These are phyloP conservation scores for Achlya hypogyna DNA, from an alignment of 352 stramenopile species.

Conservation along the genomic window DNA sequence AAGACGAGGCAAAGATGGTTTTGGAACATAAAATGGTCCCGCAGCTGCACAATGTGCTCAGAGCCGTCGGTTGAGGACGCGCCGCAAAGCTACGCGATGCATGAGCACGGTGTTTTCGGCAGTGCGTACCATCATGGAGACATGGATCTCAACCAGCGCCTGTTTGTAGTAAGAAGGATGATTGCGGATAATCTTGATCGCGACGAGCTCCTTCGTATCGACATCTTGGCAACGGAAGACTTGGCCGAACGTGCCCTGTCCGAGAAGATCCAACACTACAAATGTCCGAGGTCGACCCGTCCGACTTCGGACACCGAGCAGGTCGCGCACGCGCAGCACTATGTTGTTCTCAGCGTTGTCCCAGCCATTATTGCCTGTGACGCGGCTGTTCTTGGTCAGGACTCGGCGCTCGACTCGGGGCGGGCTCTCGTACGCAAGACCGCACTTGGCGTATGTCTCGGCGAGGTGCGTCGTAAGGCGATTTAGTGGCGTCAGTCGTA, in stretches of 20 bases:
- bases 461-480: slow-evolving; percentile 26
- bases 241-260: slow-evolving; percentile 91
- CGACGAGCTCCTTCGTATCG: slow-evolving; percentile 49
- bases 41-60: slow-evolving; percentile 63
- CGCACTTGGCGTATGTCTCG: slow-evolving; percentile 25
- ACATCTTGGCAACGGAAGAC: slow-evolving; percentile 78
- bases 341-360: slow-evolving; percentile 48
- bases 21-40: slow-evolving; percentile 79
- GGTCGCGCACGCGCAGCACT: slow-evolving; percentile 34
- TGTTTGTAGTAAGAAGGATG: slow-evolving; percentile 22
- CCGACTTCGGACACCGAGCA: slow-evolving; percentile 24
- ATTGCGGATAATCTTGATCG: slow-evolving; percentile 51
- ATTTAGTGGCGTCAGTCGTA: slow-evolving; percentile 18
- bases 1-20: slow-evolving; percentile 88
- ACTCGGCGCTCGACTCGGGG: slow-evolving; percentile 21
- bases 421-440: slow-evolving; percentile 5
- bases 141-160: slow-evolving; percentile 55
- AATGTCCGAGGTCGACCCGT: slow-evolving; percentile 41
- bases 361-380: slow-evolving; percentile 29
- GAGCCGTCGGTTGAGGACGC: not conserved
- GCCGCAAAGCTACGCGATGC: not conserved
- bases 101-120: not conserved
- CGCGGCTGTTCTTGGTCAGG: slow-evolving; percentile 35
- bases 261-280: slow-evolving; percentile 86
- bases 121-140: slow-evolving; percentile 38